phyloP scores from a whole-genome alignment of 106 monocot species.

The Acorus gramineus region DNA sequence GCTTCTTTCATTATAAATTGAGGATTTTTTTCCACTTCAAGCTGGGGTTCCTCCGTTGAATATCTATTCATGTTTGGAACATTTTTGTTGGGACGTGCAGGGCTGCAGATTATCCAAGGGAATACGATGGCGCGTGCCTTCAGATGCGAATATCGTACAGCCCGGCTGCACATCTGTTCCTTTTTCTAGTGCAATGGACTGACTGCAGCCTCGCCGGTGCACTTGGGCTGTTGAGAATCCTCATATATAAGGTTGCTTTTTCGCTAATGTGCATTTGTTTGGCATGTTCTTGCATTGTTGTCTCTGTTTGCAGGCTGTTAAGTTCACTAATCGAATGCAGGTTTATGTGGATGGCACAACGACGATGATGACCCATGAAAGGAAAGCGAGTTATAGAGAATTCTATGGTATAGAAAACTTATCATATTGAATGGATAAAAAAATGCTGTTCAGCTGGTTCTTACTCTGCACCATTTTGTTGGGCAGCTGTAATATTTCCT shows the following conservation, averaged over 20 bases:
- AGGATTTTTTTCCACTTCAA: slow-evolving; percentile 1
- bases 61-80: no score
- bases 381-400: slow-evolving; percentile 79
- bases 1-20: not conserved
- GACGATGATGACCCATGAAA: slow-evolving; percentile 79
- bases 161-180: slow-evolving; percentile 48
- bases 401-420: slow-evolving; percentile 55
- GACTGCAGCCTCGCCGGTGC: slow-evolving; percentile 83
- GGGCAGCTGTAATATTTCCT: slow-evolving; percentile 55
- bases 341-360: slow-evolving; percentile 81
- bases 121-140: slow-evolving; percentile 55
- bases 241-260: slow-evolving; percentile 36
- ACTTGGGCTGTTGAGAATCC: slow-evolving; percentile 67
- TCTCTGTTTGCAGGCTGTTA: not conserved
- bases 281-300: no score
- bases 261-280: not conserved
- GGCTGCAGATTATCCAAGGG: slow-evolving; percentile 63
- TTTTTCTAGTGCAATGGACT: slow-evolving; percentile 77
- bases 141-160: slow-evolving; percentile 67
- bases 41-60: no score
- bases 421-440: not conserved
- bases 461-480: not conserved
- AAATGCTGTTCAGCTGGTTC: not conserved
- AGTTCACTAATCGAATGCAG: slow-evolving; percentile 16
- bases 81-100: slow-evolving; percentile 10